Conservation (phyloP, 1,139 yeast genomes). For the Yueomyces sp. region DNA sequence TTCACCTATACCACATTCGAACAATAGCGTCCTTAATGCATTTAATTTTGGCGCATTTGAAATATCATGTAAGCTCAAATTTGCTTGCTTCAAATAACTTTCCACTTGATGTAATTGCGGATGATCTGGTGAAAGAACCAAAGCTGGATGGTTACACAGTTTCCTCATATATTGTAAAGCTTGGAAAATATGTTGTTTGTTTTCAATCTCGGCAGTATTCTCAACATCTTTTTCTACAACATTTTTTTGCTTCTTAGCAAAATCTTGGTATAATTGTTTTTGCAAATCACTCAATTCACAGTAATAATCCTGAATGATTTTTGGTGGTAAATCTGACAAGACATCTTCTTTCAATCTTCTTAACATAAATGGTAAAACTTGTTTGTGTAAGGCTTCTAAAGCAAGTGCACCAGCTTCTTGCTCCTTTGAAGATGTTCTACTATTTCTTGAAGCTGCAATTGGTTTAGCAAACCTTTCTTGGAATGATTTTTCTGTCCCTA, state of each 20-base stretch:
- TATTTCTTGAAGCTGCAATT: constrained; percentile 84
- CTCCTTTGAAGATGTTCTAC: constrained; percentile 84
- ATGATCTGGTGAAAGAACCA: constrained; percentile 75
- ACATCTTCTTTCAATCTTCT: constrained; percentile 96
- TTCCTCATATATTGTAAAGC: constrained; percentile 96
- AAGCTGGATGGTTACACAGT: constrained; percentile 90
- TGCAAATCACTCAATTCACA: constrained; percentile 91
- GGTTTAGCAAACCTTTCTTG: constrained; percentile 96
- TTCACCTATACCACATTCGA: constrained; percentile 91
- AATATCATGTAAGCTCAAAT: constrained; percentile 54
- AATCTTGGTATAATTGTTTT: constrained; percentile 75
- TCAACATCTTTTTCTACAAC: constrained; percentile 56
- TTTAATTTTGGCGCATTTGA: constrained; percentile 82
- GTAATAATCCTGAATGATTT: constrained; percentile 94
- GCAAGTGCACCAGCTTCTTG: constrained; percentile 97
- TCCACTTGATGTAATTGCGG: constrained; percentile 67
- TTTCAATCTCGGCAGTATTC: constrained; percentile 30
- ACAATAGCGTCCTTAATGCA: constrained; percentile 67
- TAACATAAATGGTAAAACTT: constrained; percentile 89
- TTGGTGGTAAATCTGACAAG: constrained; percentile 90
- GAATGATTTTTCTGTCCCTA: constrained; percentile 89
- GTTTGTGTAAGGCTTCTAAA: constrained; percentile 88
- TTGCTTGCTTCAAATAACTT: constrained; percentile 43
- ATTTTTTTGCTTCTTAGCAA: constrained; percentile 76
- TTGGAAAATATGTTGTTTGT: constrained; percentile 90